Percentiles rank a stretch among this genome's conserved stretches.
Conservation (phyloP, 345 rosid genomes). For the Euphorbia lathyris region DNA sequence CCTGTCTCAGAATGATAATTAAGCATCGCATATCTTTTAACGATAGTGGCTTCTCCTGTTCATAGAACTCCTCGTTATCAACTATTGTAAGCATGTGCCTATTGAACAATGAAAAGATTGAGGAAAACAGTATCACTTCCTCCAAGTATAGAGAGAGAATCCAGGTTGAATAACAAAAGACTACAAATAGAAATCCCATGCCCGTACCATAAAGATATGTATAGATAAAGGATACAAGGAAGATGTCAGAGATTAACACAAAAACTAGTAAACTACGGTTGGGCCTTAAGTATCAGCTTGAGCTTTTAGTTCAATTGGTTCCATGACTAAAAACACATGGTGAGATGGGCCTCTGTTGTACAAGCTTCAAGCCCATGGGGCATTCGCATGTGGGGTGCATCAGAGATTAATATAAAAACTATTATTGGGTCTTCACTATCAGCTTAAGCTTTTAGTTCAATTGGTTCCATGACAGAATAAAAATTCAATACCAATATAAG, state of each 20-base stretch:
- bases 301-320: too few relatives aligned
- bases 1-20: slow-evolving; percentile 84
- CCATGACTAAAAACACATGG: too few relatives aligned
- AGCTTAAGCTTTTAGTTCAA: too few relatives aligned
- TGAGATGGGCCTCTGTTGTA: too few relatives aligned
- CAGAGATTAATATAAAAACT: too few relatives aligned
- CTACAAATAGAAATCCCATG: slow-evolving; percentile 5
- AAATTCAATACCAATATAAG: slow-evolving; percentile 1
- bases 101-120: slow-evolving; percentile 33
- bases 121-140: background rate
- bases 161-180: background rate
- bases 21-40: slow-evolving; percentile 72
- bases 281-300: too few relatives aligned
- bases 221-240: background rate
- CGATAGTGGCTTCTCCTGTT: slow-evolving; percentile 84
- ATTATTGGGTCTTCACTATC: too few relatives aligned
- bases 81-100: slow-evolving; percentile 98
- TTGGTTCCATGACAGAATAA: too few relatives aligned
- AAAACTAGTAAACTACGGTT: too few relatives aligned
- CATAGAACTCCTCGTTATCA: slow-evolving; percentile 96
- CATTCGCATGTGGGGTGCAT: too few relatives aligned
- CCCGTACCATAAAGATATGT: background rate
- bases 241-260: too few relatives aligned
- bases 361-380: too few relatives aligned
- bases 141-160: background rate